Evolutionary conservation across 345 rosid species (phyloP).

Genomic region (Turritis glabra): DNA sequence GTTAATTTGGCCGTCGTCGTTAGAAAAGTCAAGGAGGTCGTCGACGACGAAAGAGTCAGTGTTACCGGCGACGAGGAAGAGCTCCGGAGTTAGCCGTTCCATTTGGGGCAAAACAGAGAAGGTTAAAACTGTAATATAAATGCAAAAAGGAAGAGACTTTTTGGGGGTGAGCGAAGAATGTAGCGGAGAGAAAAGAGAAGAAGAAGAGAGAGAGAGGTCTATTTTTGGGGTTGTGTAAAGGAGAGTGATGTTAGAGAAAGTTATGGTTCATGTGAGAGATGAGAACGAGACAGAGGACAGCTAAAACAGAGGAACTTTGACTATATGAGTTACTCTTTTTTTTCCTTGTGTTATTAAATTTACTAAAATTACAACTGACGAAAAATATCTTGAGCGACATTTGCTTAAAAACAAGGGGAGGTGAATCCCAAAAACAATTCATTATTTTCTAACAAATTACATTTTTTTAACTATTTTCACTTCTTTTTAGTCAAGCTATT

Average conservation of each 20-base stretch:
- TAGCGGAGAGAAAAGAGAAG: slow-evolving; percentile 26
- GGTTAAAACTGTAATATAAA: slow-evolving; percentile 22
- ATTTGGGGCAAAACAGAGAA: background rate
- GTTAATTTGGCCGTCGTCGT: slow-evolving; percentile 51
- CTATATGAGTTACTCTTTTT: slow-evolving; percentile 6
- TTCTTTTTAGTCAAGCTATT: slow-evolving; percentile 2
- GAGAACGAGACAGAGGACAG: slow-evolving; percentile 38
- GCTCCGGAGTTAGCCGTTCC: slow-evolving; percentile 33
- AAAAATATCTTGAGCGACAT: slow-evolving; percentile 7
- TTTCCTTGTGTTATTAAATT: background rate
- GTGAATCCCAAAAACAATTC: slow-evolving; percentile 24
- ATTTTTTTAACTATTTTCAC: background rate
- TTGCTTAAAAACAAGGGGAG: slow-evolving; percentile 27
- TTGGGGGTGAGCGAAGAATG: slow-evolving; percentile 23
- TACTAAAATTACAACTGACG: background rate
- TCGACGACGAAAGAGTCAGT: slow-evolving; percentile 87
- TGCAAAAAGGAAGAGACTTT: background rate
- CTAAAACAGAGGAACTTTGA: slow-evolving; percentile 42
- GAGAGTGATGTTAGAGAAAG: slow-evolving; percentile 43
- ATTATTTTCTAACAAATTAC: background rate
- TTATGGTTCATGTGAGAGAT: slow-evolving; percentile 39
- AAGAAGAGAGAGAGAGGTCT: slow-evolving; percentile 14
- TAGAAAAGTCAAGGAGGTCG: slow-evolving; percentile 84
- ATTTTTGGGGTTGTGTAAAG: slow-evolving; percentile 34
- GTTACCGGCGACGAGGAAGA: slow-evolving; percentile 36